Base-by-base conservation (phyloP, 352 stramenopile genomes). In the Phytophthora cryptogea region DNA sequence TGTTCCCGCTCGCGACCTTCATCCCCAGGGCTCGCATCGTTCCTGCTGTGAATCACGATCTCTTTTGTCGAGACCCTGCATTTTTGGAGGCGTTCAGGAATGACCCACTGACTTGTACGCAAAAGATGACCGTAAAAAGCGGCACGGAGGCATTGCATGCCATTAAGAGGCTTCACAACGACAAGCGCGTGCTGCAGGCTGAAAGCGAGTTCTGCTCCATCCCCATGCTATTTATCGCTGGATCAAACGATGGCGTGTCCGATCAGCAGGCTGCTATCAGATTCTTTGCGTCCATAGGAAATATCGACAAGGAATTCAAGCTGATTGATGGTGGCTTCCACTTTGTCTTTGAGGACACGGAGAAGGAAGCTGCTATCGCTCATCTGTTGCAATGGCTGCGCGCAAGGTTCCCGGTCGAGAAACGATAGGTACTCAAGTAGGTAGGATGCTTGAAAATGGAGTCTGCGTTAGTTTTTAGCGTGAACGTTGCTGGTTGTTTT, bases 271-370 rank as follows among this genome's bases (percentile, higher is more conserved):
- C 67, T 2, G 53, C 65, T 6, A 68, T 68, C 9, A 37, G 41
- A 17, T 88, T 88, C 46, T 81, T 71, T 35, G 44, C 72, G 14
- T 66, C 59, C 0, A 58, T 84, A 28, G 63, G 33, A 2, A 80
- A 69, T 41, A 59, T 59, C 32, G 74, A 88, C 67, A 88, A 84
- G 60, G 60, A 79, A 37, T 74, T 84, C 51, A 78, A 77, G 44
- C 36, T 77, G 14, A 83, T 83, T 43, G 53, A 78, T 8, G 78
- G 74, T 6, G 59, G 73, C 2, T 85, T 68, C 62, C 76, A 88
- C 54, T 80, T 68, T 31, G 51, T 88, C n/a, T 86, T 80, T 37
- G 66, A 86, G 41, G 78, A 88, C 13, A 68, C 72, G 0, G 66
- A 84, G 53, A 62, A 64, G 26, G 57, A 66, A 10, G 42, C 26